Conservation (phyloP, 2,329 filamentous ascomycete genomes). For the Aspergillaceae sp. region DNA sequence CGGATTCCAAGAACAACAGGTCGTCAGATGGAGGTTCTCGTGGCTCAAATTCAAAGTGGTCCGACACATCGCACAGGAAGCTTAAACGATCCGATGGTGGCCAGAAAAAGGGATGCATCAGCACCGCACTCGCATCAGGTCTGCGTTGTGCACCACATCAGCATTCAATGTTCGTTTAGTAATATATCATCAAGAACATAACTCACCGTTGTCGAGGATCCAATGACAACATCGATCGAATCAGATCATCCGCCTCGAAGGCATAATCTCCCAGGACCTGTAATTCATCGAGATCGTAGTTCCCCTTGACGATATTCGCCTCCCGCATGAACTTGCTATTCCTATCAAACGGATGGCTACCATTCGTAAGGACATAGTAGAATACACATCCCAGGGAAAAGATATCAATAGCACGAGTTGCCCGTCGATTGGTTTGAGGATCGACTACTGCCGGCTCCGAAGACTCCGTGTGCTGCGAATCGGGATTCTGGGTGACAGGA, state of each 20-base stretch:
- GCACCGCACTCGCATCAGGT: conserved; percentile 67
- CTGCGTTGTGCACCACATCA: conserved; percentile 10
- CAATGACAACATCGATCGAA: conserved; percentile 67
- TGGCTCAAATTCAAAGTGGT: conserved; percentile 89
- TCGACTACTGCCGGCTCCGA: conserved; percentile 46
- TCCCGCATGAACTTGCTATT: conserved; percentile 93
- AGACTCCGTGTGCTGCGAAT: conserved; percentile 34
- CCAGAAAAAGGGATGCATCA: conserved; percentile 98
- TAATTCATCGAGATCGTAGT: conserved; percentile 62
- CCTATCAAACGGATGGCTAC: conserved; percentile 86
- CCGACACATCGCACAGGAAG: conserved; percentile 93
- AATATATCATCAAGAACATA: neutral
- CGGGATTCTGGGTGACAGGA: conserved; percentile 18
- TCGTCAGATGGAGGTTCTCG: conserved; percentile 69
- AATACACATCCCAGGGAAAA: conserved; percentile 97
- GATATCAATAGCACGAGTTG: conserved; percentile 92
- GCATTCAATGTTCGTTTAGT: neutral
- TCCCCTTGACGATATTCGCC: conserved; percentile 90
- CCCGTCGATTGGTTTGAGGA: conserved; percentile 59
- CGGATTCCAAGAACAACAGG: conserved; percentile 51
- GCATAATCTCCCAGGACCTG: conserved; percentile 73
- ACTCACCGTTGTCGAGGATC: conserved; percentile 52
- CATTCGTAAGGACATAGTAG: conserved; percentile 94
- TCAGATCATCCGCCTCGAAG: conserved; percentile 78
- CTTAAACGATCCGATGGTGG: conserved; percentile 73